Conservation (phyloP, 352 stramenopile genomes). For the Pythium coloratum region DNA sequence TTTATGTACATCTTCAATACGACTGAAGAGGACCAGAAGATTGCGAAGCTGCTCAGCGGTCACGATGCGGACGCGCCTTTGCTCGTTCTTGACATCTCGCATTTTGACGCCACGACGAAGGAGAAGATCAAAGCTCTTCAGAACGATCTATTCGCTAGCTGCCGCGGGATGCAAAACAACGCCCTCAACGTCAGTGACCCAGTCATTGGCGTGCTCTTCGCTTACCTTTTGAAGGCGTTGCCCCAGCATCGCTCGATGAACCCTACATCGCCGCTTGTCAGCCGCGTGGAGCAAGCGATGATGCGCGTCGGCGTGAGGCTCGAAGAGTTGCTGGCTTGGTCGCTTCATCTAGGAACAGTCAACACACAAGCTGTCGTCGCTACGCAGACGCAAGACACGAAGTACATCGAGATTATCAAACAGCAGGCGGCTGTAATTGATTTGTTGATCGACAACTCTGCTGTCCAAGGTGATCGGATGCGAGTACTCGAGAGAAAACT, state of each 20-base stretch:
- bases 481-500: slow-evolving; percentile 2
- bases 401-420: slow-evolving; percentile 6
- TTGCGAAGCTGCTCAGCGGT: slow-evolving; percentile 21
- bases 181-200: not conserved
- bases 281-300: not conserved
- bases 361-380: not conserved
- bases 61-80: slow-evolving; percentile 6
- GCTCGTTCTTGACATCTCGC: not conserved
- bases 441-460: slow-evolving; percentile 1
- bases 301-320: not conserved
- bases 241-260: not conserved
- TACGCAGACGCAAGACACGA: not conserved
- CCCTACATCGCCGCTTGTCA: not conserved
- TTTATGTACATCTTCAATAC: slow-evolving; percentile 34
- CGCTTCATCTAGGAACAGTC: not conserved
- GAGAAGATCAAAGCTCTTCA: not conserved
- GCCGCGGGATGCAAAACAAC: not conserved
- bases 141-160: not conserved
- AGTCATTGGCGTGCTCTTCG: slow-evolving; percentile 2
- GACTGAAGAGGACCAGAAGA: slow-evolving; percentile 13
- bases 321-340: slow-evolving; percentile 1
- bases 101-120: not conserved
- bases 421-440: slow-evolving; percentile 13
- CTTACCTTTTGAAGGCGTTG: slow-evolving; percentile 6
- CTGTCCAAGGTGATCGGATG: not conserved